Percentiles rank a stretch among this genome's conserved stretches.
Evolutionary conservation across 352 stramenopile genomes (phyloP).

Genomic region (Phytopythium delawarense): DNA sequence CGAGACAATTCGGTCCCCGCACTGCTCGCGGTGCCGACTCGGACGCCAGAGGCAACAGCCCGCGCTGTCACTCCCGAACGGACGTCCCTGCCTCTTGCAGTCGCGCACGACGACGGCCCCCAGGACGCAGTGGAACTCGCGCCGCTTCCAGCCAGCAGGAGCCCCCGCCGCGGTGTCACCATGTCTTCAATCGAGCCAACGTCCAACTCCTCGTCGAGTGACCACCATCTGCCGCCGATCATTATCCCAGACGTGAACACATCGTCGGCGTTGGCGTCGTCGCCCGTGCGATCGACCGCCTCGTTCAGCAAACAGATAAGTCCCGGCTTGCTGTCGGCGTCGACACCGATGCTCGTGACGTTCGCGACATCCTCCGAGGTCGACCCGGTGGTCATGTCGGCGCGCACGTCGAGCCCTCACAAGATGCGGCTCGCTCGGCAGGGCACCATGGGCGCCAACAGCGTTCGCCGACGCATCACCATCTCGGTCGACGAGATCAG

Average conservation of each 20-base stretch:
- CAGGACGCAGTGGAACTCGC: conserved; percentile 14
- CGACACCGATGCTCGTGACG: conserved; percentile 3
- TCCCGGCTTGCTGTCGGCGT: background rate
- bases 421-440: background rate
- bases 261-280: background rate
- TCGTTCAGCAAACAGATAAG: conserved; percentile 1
- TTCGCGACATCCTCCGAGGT: conserved; percentile 2
- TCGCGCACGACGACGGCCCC: conserved; percentile 13
- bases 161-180: background rate
- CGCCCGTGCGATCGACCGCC: background rate
- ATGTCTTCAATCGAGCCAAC: background rate
- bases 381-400: background rate
- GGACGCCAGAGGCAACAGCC: background rate
- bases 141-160: conserved; percentile 10
- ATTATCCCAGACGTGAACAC: background rate
- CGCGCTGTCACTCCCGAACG: background rate
- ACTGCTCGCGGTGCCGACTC: conserved; percentile 1
- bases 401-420: background rate
- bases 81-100: background rate
- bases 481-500: conserved; percentile 31
- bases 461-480: conserved; percentile 18
- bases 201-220: background rate
- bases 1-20: conserved; percentile 2
- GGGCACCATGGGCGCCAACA: background rate
- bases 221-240: conserved; percentile 4